Evolutionary conservation across 108 stramenopile genomes (phyloP).

Genomic region (Parmales sp.): DNA sequence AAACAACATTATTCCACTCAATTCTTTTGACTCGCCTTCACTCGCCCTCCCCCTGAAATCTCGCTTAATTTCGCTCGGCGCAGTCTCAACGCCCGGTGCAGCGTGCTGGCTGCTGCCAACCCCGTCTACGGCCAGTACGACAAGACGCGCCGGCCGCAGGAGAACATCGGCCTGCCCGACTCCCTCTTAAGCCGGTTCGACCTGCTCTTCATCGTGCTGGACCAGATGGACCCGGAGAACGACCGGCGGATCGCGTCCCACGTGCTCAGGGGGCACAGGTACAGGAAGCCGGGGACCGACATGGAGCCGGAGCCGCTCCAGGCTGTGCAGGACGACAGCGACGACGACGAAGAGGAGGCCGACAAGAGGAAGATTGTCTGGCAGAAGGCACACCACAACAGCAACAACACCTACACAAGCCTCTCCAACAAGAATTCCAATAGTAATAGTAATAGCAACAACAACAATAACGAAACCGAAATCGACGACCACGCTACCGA

Average conservation of each 20-base stretch:
- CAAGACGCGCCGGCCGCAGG: slow-evolving; percentile 79
- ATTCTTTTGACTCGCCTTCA: no score
- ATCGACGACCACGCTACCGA: slow-evolving; percentile 57
- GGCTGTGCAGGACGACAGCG: slow-evolving; percentile 50
- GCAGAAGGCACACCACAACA: not conserved
- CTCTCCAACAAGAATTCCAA: not conserved
- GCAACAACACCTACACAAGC: not conserved
- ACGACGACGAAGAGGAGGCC: slow-evolving; percentile 70
- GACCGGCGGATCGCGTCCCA: slow-evolving; percentile 91
- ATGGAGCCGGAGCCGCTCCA: slow-evolving; percentile 45
- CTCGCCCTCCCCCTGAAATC: no score
- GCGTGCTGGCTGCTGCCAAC: slow-evolving; percentile 98
- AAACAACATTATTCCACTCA: no score
- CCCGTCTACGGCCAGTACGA: slow-evolving; percentile 99
- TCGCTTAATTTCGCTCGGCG: no score
- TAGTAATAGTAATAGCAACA: not conserved
- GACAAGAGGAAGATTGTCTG: not conserved
- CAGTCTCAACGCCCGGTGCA: slow-evolving; percentile 87
- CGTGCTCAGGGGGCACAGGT: slow-evolving; percentile 86
- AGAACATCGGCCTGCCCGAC: slow-evolving; percentile 98
- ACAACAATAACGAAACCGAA: slow-evolving; percentile 1
- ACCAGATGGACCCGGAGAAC: slow-evolving; percentile 86
- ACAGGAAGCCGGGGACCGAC: slow-evolving; percentile 67
- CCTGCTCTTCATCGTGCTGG: slow-evolving; percentile 98
- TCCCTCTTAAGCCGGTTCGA: slow-evolving; percentile 97